A percentile compares a stretch with the other conserved stretches of the same genome.
These are phyloP conservation scores for Vitis labrusca DNA, from an alignment of 164 flowering plant species.

Conservation along the genomic window DNA sequence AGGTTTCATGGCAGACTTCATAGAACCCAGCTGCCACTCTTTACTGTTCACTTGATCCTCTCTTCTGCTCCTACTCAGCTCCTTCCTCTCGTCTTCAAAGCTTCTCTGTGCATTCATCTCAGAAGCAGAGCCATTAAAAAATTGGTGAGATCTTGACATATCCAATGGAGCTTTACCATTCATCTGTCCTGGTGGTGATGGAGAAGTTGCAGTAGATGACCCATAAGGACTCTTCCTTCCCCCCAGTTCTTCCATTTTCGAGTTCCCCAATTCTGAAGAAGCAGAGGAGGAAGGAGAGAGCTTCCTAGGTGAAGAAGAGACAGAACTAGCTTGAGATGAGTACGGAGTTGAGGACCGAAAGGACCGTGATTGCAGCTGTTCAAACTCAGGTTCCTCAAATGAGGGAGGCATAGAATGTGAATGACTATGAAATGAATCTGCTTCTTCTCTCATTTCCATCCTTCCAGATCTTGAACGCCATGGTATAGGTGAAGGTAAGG, in stretches of 20 bases:
- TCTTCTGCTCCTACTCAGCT: constrained; percentile 17
- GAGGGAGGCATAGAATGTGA: constrained; percentile 31
- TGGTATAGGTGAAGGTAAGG: constrained; percentile 22
- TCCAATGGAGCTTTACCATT: constrained; percentile 18
- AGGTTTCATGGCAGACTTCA: constrained; percentile 16
- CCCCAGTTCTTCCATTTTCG: constrained; percentile 9
- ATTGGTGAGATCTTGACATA: constrained; percentile 17
- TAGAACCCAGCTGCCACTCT: constrained; percentile 10
- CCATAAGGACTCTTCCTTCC: constrained; percentile 25
- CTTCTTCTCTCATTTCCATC: constrained; percentile 18
- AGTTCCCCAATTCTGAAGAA: constrained; percentile 8
- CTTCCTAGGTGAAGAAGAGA: constrained; percentile 14
- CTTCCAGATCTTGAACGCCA: constrained; percentile 25
- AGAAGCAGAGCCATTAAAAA: constrained; percentile 16
- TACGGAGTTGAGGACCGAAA: constrained; percentile 14
- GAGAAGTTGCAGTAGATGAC: constrained; percentile 16
- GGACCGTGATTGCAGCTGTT: constrained; percentile 12
- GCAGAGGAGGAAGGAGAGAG: constrained; percentile 11
- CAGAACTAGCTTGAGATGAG: constrained; percentile 21
- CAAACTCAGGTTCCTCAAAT: constrained; percentile 27
- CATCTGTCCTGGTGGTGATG: constrained; percentile 27
- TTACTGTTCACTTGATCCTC: constrained; percentile 12
- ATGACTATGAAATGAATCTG: not conserved
- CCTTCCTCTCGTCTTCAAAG: constrained; percentile 26
- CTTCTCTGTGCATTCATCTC: constrained; percentile 11